Conservation (phyloP, 169 alveolate species). For the Plasmodium ovale region DNA sequence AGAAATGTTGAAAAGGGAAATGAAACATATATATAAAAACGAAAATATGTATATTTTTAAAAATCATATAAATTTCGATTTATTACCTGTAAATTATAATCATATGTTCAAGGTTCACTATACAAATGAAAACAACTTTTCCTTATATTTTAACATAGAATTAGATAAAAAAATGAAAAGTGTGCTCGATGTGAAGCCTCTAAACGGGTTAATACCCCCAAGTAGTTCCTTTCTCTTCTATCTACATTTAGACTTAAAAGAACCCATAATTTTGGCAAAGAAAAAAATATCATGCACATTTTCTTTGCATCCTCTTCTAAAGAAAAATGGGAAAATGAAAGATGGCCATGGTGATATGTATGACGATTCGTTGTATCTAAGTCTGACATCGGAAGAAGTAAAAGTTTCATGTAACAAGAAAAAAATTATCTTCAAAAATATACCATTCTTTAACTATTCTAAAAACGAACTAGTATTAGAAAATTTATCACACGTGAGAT, state of each 20-base stretch:
- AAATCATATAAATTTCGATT: slow-evolving; percentile 69
- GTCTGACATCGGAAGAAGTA: slow-evolving; percentile 65
- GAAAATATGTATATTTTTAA: slow-evolving; percentile 38
- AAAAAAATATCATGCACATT: slow-evolving; percentile 43
- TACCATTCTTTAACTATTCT: slow-evolving; percentile 66
- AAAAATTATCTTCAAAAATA: slow-evolving; percentile 62
- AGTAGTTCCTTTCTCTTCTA: slow-evolving; percentile 42
- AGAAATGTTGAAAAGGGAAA: slow-evolving; percentile 34
- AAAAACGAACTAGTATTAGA: slow-evolving; percentile 36
- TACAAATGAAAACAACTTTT: slow-evolving; percentile 40
- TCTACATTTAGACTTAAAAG: slow-evolving; percentile 41
- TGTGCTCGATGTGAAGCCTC: slow-evolving; percentile 25
- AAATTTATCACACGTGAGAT: slow-evolving; percentile 48
- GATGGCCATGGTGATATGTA: neutral
- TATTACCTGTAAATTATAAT: slow-evolving; percentile 58
- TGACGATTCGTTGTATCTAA: slow-evolving; percentile 56
- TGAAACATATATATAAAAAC: slow-evolving; percentile 33
- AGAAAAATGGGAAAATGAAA: slow-evolving; percentile 37
- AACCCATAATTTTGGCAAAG: slow-evolving; percentile 32
- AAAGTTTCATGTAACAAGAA: slow-evolving; percentile 61
- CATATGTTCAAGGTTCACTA: slow-evolving; percentile 30
- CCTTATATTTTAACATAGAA: slow-evolving; percentile 56
- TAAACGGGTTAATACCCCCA: slow-evolving; percentile 29
- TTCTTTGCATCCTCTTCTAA: slow-evolving; percentile 14
- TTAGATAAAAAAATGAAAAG: slow-evolving; percentile 64